Evolutionary conservation across 2,329 filamentous ascomycete species (phyloP).

Genomic region (Penicillium sp.): DNA sequence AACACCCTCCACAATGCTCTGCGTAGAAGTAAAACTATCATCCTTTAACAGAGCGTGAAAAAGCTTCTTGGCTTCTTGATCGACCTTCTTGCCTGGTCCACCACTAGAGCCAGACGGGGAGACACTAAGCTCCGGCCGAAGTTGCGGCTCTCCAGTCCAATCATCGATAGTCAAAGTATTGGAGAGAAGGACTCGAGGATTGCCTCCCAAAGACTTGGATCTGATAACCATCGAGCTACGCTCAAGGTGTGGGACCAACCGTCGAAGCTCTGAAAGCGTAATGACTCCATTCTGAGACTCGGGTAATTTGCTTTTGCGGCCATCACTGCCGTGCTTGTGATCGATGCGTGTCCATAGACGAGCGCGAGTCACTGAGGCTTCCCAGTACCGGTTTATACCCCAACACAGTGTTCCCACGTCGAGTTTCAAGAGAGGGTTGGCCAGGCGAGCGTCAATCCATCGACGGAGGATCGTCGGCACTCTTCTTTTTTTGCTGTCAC

Average conservation of each 20-base stretch:
- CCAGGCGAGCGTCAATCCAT: conserved; percentile 39
- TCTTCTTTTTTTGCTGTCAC: conserved; percentile 18
- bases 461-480: conserved; percentile 31
- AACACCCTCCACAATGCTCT: conserved; percentile 16
- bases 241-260: conserved; percentile 38
- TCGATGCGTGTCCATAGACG: conserved; percentile 39
- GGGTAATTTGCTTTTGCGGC: conserved; percentile 1
- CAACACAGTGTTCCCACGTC: conserved; percentile 45
- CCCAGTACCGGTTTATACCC: conserved; percentile 46
- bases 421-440: conserved; percentile 35
- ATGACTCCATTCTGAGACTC: conserved; percentile 14
- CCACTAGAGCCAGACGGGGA: conserved; percentile 17
- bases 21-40: conserved; percentile 6
- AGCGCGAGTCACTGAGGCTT: conserved; percentile 39
- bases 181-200: conserved; percentile 31
- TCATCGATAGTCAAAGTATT: conserved; percentile 38
- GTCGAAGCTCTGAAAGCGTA: conserved; percentile 26
- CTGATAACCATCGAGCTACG: conserved; percentile 38
- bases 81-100: conserved; percentile 28
- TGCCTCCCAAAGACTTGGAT: conserved; percentile 7
- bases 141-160: conserved; percentile 43
- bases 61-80: conserved; percentile 40
- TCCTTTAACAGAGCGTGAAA: conserved; percentile 38
- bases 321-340: conserved; percentile 20
- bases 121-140: conserved; percentile 39